Evolutionary conservation across 2,329 filamentous ascomycete species (phyloP).

Genomic region (Microdochium paspali): DNA sequence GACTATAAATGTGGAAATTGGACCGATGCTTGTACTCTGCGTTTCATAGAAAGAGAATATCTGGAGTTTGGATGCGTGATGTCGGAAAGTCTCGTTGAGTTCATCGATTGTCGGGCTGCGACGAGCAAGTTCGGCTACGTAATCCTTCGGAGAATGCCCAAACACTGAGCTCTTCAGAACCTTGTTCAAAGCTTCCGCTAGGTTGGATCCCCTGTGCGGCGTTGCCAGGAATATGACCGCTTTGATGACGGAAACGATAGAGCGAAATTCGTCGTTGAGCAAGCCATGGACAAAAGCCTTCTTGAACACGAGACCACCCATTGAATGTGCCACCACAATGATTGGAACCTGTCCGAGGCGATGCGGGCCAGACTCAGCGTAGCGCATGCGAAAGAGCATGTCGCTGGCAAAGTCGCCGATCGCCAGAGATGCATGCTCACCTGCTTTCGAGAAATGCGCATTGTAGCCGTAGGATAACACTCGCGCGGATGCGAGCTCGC

Average conservation of each 20-base stretch:
- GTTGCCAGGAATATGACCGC: constrained; percentile 15
- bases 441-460: constrained; percentile 8
- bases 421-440: constrained; percentile 3
- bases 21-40: constrained; percentile 10
- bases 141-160: constrained; percentile 12
- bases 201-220: constrained; percentile 13
- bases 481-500: constrained; percentile 7
- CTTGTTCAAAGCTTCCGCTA: constrained; percentile 12
- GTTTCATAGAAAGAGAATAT: constrained; percentile 27
- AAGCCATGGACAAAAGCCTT: constrained; percentile 13
- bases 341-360: constrained; percentile 10
- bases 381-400: constrained; percentile 12
- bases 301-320: constrained; percentile 16
- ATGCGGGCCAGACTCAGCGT: constrained; percentile 6
- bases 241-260: constrained; percentile 9
- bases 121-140: constrained; percentile 14
- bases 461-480: constrained; percentile 16
- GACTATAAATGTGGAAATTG: constrained; percentile 8
- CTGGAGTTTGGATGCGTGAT: constrained; percentile 14
- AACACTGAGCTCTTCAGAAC: constrained; percentile 7
- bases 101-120: constrained; percentile 11
- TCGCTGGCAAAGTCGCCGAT: constrained; percentile 14
- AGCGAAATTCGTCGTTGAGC: constrained; percentile 10
- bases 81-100: constrained; percentile 24
- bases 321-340: constrained; percentile 13